phyloP scores from a whole-genome alignment of 2,329 filamentous ascomycete species.

The Conoideocrella luteorostrata region DNA sequence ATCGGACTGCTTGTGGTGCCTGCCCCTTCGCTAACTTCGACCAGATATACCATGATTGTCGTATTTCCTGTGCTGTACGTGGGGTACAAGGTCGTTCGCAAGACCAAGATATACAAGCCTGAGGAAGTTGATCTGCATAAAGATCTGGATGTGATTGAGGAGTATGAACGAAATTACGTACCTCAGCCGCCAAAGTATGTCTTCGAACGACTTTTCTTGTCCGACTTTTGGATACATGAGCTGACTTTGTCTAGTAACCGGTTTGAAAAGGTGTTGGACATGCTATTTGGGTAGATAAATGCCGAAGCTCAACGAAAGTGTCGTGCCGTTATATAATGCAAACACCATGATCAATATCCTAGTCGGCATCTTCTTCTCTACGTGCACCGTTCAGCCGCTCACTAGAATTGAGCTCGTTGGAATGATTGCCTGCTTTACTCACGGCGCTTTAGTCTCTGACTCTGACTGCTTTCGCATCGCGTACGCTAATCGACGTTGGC shows the following conservation, averaged over 20 bases:
- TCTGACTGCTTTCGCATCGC: too few species aligned
- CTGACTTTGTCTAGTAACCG: background rate
- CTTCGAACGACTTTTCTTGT: background rate
- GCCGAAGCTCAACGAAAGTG: too few species aligned
- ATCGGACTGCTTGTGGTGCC: too few species aligned
- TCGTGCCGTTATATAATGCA: too few species aligned
- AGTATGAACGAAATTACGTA: slow-evolving; percentile 58
- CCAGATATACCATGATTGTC: slow-evolving; percentile 63
- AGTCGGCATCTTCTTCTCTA: too few species aligned
- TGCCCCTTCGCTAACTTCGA: background rate
- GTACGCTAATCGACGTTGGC: too few species aligned
- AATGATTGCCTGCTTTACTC: too few species aligned
- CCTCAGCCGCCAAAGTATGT: slow-evolving; percentile 45
- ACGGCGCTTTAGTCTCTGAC: too few species aligned
- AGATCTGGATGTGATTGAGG: slow-evolving; percentile 60
- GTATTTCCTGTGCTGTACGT: slow-evolving; percentile 64
- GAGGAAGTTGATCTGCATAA: slow-evolving; percentile 56
- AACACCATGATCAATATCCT: too few species aligned
- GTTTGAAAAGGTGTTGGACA: slow-evolving; percentile 16
- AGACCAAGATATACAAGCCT: slow-evolving; percentile 50
- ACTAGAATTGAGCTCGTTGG: too few species aligned
- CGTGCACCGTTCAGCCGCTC: too few species aligned
- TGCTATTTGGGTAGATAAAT: slow-evolving; percentile 12
- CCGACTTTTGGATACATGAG: background rate
- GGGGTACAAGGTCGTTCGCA: slow-evolving; percentile 65